Evolutionary conservation across 371 early-diverging fungal genomes (phyloP).

Genomic region (Ecytonucleospora hepatopenaei): DNA sequence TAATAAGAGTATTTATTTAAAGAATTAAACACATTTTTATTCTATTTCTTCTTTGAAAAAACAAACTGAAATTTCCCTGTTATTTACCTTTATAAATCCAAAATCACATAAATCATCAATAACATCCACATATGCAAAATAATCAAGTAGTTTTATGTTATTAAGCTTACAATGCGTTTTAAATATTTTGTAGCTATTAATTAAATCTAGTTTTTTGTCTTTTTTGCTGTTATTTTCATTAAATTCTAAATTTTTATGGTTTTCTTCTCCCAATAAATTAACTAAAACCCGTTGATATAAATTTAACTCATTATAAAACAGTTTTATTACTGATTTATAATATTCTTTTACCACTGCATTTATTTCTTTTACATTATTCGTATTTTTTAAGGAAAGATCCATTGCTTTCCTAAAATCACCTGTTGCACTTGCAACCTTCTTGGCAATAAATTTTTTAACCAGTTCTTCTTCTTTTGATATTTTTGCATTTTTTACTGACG

Average conservation of each 20-base stretch:
- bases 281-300: constrained; percentile 30
- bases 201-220: too few relatives aligned
- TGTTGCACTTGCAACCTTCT: constrained; percentile 78
- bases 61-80: constrained; percentile 19
- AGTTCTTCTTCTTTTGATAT: not conserved
- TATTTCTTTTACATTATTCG: constrained; percentile 19
- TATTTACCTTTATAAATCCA: constrained; percentile 36
- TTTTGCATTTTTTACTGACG: not conserved
- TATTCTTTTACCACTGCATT: constrained; percentile 32
- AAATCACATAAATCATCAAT: constrained; percentile 19
- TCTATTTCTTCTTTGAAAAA: constrained; percentile 19
- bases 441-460: constrained; percentile 21
- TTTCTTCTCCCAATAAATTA: too few relatives aligned
- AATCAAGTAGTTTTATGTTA: constrained; percentile 15
- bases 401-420: constrained; percentile 87
- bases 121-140: constrained; percentile 41
- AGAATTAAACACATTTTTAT: constrained; percentile 19
- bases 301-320: constrained; percentile 18
- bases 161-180: constrained; percentile 26
- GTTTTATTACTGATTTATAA: constrained; percentile 15
- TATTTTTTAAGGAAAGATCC: constrained; percentile 57
- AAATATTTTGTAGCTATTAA: constrained; percentile 22
- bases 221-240: too few relatives aligned
- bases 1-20: too few relatives aligned
- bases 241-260: too few relatives aligned